Conservation (phyloP, 2,329 filamentous ascomycete species). For the Clonostachys byssicola region DNA sequence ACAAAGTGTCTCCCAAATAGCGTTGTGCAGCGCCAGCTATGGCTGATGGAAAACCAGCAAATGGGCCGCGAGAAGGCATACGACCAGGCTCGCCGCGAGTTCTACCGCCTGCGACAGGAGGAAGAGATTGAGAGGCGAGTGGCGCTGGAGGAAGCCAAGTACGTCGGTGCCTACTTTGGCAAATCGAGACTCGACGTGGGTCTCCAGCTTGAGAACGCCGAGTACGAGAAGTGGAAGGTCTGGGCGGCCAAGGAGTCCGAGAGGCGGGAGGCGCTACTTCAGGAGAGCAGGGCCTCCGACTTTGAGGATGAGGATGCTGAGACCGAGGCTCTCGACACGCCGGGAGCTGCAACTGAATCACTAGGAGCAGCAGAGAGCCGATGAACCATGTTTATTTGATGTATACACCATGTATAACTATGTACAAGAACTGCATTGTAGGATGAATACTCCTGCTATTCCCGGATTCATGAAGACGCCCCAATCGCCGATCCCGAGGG, state of each 20-base stretch:
- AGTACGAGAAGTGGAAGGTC: slow-evolving; percentile 79
- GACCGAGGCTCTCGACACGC: slow-evolving; percentile 3
- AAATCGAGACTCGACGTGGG: slow-evolving; percentile 70
- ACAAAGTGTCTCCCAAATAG: slow-evolving; percentile 36
- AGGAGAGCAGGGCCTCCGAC: no score
- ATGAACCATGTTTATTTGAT: slow-evolving; percentile 6
- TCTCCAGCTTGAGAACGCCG: slow-evolving; percentile 75
- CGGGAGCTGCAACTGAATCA: slow-evolving; percentile 3
- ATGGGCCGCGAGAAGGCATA: slow-evolving; percentile 70
- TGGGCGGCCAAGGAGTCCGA: slow-evolving; percentile 61
- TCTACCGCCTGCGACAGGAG: slow-evolving; percentile 78
- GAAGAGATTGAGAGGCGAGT: slow-evolving; percentile 81
- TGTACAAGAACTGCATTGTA: slow-evolving; percentile 1
- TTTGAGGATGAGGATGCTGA: slow-evolving; percentile 13
- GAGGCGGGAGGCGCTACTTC: slow-evolving; percentile 26
- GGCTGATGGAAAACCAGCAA: slow-evolving; percentile 66
- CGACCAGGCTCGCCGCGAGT: slow-evolving; percentile 82
- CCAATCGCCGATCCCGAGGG: no score
- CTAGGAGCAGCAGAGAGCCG: slow-evolving; percentile 1
- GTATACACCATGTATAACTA: slow-evolving; percentile 9
- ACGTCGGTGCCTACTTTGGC: slow-evolving; percentile 86
- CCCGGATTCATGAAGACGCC: no score
- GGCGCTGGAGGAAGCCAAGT: slow-evolving; percentile 80
- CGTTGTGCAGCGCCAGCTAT: slow-evolving; percentile 88
- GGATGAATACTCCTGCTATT: background rate